These are phyloP conservation scores for Solanum hybrid DNA, from an alignment of 305 asterid genomes.

Conservation along the genomic window DNA sequence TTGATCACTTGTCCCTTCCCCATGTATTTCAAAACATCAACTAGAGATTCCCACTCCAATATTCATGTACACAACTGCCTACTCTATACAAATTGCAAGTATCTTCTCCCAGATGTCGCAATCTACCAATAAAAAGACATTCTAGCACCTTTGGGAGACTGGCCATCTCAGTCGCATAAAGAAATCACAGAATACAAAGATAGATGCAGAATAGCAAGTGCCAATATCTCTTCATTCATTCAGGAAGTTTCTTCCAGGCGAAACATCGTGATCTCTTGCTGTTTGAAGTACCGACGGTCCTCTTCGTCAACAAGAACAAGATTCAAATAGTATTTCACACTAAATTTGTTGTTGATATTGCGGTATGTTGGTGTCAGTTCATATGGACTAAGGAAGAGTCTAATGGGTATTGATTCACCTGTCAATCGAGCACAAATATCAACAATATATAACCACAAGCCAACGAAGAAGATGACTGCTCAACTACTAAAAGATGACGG, in stretches of 20 bases:
- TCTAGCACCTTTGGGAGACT: neutral
- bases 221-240: neutral
- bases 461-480: neutral
- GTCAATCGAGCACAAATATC: conserved; percentile 8
- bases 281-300: conserved; percentile 92
- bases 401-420: conserved; percentile 96
- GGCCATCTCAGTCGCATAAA: neutral
- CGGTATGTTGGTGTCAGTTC: conserved; percentile 84
- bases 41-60: neutral
- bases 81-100: conserved; percentile 8
- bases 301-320: conserved; percentile 96
- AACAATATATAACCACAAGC: neutral
- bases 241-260: conserved; percentile 62
- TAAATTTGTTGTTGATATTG: conserved; percentile 91
- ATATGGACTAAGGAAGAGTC: conserved; percentile 91
- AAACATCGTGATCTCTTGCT: conserved; percentile 77
- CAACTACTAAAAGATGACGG: neutral
- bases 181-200: neutral
- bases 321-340: conserved; percentile 84
- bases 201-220: neutral
- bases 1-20: neutral
- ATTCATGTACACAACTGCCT: conserved; percentile 7
- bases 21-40: neutral
- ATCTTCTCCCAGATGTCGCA: neutral
- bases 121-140: conserved; percentile 1